Percentiles rank a stretch among this genome's conserved stretches.
These are phyloP conservation scores for Cystofilobasidium capitatum DNA, from an alignment of 768 basidiomycete genomes.

Conservation along the genomic window DNA sequence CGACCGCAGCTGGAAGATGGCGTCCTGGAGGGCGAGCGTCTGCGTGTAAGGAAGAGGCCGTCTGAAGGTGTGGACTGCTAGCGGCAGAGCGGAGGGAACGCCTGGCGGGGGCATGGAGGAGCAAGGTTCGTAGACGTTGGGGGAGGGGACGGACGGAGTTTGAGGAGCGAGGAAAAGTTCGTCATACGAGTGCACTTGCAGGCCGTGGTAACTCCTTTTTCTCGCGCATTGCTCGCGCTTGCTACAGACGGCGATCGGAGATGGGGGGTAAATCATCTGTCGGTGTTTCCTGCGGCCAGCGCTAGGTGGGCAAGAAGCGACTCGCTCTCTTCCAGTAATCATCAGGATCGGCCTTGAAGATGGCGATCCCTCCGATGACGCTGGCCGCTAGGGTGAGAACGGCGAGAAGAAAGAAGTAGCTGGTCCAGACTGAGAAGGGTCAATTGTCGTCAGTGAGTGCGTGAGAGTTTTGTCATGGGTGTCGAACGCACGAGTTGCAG, in stretches of 20 bases:
- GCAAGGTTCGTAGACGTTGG: background rate
- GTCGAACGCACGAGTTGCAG: slow-evolving; percentile 35
- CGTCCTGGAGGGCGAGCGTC: slow-evolving; percentile 47
- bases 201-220: no score
- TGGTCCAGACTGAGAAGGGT: slow-evolving; percentile 60
- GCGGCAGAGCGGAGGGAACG: slow-evolving; percentile 40
- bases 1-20: slow-evolving; percentile 34
- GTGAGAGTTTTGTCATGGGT: no score
- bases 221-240: no score
- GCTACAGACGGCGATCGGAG: no score
- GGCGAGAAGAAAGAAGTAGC: slow-evolving; percentile 74
- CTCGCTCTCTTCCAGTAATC: background rate
- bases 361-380: slow-evolving; percentile 65
- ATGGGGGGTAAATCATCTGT: no score
- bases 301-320: slow-evolving; percentile 4
- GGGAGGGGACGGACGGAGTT: background rate
- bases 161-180: background rate
- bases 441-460: background rate
- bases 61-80: slow-evolving; percentile 67
- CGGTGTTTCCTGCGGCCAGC: no score
- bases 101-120: slow-evolving; percentile 2
- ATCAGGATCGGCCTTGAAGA: slow-evolving; percentile 57
- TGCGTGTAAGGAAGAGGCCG: slow-evolving; percentile 66
- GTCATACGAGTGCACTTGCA: no score
- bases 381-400: slow-evolving; percentile 64